Base-by-base conservation (phyloP, 2,329 filamentous ascomycete species). In the Aspergillus persii region DNA sequence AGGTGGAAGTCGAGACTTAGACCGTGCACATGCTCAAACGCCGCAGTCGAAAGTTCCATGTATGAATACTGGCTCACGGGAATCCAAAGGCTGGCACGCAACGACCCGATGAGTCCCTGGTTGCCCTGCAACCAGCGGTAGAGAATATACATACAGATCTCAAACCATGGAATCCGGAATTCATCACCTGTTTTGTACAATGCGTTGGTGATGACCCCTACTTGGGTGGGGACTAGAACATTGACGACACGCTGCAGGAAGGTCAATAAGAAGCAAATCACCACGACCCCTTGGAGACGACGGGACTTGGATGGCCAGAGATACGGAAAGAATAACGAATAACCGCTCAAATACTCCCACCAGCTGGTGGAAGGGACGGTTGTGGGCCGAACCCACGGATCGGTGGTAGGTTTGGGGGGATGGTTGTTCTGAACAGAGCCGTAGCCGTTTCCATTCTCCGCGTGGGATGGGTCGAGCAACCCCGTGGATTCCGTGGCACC, bases 51-150 rank as follows among this genome's bases (percentile, higher is more conserved):
- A 59, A 99, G 83, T 64, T 95, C 92, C 70, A 92, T 89, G 77
- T 97, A 99, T 0, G 94, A 96, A 75, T 98, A 96, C 74, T 99
- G 95, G 39, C 93, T 92, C 58, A 99, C 92, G 0, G 95, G 94
- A 53, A 99, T 95, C 95, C 95, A 99, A 36, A 99, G 81, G 39
- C 92, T 86, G 26, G 91, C 89, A 63, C 95, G 86, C 36, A 90
- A 69, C 1, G 92, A 94, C 7, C 92, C 92, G 36, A 99, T 83
- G 50, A 98, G 80, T 23, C 95, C 95, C 60, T 94, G 95, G 54
- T 86, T 89, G 2, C 95, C 95, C 76, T 98, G 95, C 15, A 98
- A 83, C 71, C 93, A 84, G 67, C 91, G 89, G 70, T 87, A 91
- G 41, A 87, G 66, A 61, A 96, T 89, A 74, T 96, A 91, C 8